These are phyloP conservation scores for Trichaptum fuscoviolaceum DNA, from an alignment of 768 basidiomycete species.

Conservation along the genomic window DNA sequence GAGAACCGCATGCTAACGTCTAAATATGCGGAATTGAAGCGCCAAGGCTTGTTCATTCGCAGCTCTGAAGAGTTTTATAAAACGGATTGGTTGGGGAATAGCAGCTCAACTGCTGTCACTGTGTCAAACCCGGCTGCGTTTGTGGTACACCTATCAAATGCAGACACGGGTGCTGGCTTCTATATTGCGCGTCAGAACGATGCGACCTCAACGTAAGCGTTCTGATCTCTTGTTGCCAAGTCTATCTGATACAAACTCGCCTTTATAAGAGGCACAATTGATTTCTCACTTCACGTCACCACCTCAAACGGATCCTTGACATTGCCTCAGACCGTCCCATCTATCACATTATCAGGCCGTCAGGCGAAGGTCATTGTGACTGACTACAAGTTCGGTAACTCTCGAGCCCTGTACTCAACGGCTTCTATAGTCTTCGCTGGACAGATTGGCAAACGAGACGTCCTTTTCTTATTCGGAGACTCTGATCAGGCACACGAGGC, in stretches of 20 bases:
- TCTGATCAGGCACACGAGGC: slow-evolving; percentile 50
- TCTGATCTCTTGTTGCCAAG: background rate
- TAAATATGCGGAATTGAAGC: slow-evolving; percentile 76
- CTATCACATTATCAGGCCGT: slow-evolving; percentile 60
- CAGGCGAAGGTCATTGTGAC: slow-evolving; percentile 72
- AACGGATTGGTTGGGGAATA: slow-evolving; percentile 68
- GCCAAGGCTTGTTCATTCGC: slow-evolving; percentile 72
- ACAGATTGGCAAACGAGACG: slow-evolving; percentile 54
- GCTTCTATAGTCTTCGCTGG: slow-evolving; percentile 67
- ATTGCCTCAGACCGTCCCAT: slow-evolving; percentile 48
- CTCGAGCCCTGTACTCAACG: slow-evolving; percentile 62
- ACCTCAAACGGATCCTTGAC: slow-evolving; percentile 47
- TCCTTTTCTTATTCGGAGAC: slow-evolving; percentile 60
- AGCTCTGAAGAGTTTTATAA: slow-evolving; percentile 76
- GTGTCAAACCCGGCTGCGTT: slow-evolving; percentile 45
- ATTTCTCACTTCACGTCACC: slow-evolving; percentile 57
- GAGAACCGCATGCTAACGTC: slow-evolving; percentile 61
- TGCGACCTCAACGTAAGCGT: slow-evolving; percentile 59
- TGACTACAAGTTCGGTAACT: slow-evolving; percentile 65
- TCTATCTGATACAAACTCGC: too few species aligned
- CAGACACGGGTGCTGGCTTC: slow-evolving; percentile 60
- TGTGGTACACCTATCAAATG: slow-evolving; percentile 61
- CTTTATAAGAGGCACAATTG: slow-evolving; percentile 34
- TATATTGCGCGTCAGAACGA: slow-evolving; percentile 64
- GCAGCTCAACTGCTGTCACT: slow-evolving; percentile 41